phyloP scores from a whole-genome alignment of 2,329 filamentous ascomycete genomes.

The Penicillium sp. region DNA sequence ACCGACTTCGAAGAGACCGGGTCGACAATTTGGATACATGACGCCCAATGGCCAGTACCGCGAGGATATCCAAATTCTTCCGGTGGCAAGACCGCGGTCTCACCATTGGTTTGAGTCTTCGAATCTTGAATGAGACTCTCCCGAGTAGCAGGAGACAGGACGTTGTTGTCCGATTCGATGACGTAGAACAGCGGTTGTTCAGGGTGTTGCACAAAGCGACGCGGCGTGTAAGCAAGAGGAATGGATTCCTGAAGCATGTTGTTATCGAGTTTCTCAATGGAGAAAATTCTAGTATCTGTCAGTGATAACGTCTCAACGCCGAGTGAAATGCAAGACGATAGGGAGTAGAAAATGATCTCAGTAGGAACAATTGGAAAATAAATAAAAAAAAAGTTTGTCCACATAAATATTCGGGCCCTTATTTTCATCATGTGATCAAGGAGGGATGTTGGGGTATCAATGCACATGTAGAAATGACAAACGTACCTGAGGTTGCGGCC shows the following conservation, averaged over 20 bases:
- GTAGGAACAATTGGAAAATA: constrained; percentile 92
- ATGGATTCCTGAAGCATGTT: constrained; percentile 85
- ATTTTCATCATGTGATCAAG: constrained; percentile 48
- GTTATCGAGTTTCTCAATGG: constrained; percentile 79
- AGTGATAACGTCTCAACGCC: constrained; percentile 11
- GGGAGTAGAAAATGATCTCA: constrained; percentile 55
- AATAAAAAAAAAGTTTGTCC: constrained; percentile 47
- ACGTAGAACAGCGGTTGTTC: constrained; percentile 89
- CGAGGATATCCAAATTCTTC: constrained; percentile 87
- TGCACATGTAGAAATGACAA: neutral
- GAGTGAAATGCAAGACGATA: neutral
- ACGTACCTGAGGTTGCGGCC: constrained; percentile 80
- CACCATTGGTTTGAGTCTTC: constrained; percentile 63
- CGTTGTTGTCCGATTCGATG: constrained; percentile 90
- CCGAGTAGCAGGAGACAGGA: constrained; percentile 74
- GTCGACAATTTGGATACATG: constrained; percentile 89
- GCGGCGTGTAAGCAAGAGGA: constrained; percentile 84
- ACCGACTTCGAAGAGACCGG: constrained; percentile 72
- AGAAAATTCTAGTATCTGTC: constrained; percentile 67
- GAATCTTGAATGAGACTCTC: constrained; percentile 72
- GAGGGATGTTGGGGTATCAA: constrained; percentile 23
- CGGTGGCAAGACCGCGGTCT: constrained; percentile 67
- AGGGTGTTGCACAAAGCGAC: constrained; percentile 82
- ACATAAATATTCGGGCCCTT: constrained; percentile 40
- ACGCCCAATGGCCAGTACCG: constrained; percentile 85